Evolutionary conservation across 805 yeast genomes (phyloP).

Genomic region (Metschnikowia reukaufii): DNA sequence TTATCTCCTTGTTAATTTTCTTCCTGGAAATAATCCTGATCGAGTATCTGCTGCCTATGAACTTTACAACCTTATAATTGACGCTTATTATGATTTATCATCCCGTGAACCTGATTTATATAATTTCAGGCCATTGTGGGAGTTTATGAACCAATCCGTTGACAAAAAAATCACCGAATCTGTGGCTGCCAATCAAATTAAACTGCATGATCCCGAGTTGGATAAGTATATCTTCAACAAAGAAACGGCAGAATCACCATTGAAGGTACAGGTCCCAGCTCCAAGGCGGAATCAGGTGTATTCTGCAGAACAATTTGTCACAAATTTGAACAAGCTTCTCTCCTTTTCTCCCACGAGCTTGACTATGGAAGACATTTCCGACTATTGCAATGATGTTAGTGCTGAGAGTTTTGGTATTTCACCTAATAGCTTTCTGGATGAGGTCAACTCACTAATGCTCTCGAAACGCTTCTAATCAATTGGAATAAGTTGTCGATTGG

Average conservation of each 20-base stretch:
- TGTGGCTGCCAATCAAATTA: slow-evolving; percentile 1
- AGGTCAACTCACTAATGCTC: background rate
- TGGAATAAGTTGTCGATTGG: background rate
- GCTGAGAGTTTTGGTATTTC: background rate
- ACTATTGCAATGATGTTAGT: background rate
- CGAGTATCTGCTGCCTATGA: slow-evolving; percentile 34
- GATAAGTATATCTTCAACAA: slow-evolving; percentile 21
- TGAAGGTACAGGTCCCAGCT: slow-evolving; percentile 28
- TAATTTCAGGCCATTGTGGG: slow-evolving; percentile 36
- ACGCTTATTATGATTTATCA: slow-evolving; percentile 35
- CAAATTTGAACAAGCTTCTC: slow-evolving; percentile 27
- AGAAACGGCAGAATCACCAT: slow-evolving; percentile 36
- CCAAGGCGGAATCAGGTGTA: slow-evolving; percentile 22
- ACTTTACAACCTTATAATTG: slow-evolving; percentile 34
- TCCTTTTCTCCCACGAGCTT: too few relatives aligned
- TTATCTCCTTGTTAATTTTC: slow-evolving; percentile 29
- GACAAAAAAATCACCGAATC: slow-evolving; percentile 20
- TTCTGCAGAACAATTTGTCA: slow-evolving; percentile 26
- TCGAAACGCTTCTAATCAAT: background rate
- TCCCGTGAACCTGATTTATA: slow-evolving; percentile 35
- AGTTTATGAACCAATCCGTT: slow-evolving; percentile 29
- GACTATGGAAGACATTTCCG: slow-evolving; percentile 2
- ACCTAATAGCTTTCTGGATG: background rate
- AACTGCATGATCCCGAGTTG: slow-evolving; percentile 1
- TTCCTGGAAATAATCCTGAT: slow-evolving; percentile 30